Evolutionary conservation across 768 basidiomycete genomes (phyloP).

Genomic region (Phaeotremella skinneri): DNA sequence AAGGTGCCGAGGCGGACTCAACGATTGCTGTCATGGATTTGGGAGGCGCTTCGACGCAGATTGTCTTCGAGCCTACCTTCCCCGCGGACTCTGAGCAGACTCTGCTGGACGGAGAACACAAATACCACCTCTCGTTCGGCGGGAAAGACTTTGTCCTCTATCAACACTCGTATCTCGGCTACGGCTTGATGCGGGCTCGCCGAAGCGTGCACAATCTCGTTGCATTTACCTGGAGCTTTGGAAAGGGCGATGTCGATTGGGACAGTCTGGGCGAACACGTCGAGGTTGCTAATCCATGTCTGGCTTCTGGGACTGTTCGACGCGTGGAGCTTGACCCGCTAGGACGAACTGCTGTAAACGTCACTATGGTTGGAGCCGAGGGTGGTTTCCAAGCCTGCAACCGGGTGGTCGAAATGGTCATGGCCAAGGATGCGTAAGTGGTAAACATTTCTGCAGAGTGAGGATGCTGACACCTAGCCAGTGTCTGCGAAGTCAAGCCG

Average conservation of each 20-base stretch:
- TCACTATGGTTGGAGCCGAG: constrained; percentile 81
- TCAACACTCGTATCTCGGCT: constrained; percentile 97
- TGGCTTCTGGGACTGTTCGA: constrained; percentile 65
- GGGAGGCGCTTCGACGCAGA: constrained; percentile 95
- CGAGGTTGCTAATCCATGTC: constrained; percentile 72
- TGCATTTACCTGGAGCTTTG: constrained; percentile 70
- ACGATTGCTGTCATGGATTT: constrained; percentile 92
- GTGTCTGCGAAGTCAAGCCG: constrained; percentile 84
- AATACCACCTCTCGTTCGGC: constrained; percentile 76
- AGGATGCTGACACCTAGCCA: constrained; percentile 14
- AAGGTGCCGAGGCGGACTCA: constrained; percentile 54
- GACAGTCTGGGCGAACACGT: constrained; percentile 48
- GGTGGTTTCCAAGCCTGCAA: constrained; percentile 85
- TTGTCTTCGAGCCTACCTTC: constrained; percentile 85
- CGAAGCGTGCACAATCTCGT: constrained; percentile 82
- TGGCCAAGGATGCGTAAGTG: constrained; percentile 90
- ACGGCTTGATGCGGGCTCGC: constrained; percentile 86
- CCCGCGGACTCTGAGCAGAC: constrained; percentile 53
- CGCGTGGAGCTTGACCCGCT: constrained; percentile 63
- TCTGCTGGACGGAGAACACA: constrained; percentile 82
- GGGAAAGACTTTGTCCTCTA: constrained; percentile 73
- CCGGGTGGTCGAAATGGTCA: constrained; percentile 75
- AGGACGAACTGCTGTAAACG: constrained; percentile 57
- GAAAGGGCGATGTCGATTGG: constrained; percentile 51
- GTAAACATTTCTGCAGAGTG: not conserved